A percentile compares a stretch with the other conserved stretches of the same genome.
Conservation (phyloP, 2,329 filamentous ascomycete genomes). For the Colletotrichum sp. region DNA sequence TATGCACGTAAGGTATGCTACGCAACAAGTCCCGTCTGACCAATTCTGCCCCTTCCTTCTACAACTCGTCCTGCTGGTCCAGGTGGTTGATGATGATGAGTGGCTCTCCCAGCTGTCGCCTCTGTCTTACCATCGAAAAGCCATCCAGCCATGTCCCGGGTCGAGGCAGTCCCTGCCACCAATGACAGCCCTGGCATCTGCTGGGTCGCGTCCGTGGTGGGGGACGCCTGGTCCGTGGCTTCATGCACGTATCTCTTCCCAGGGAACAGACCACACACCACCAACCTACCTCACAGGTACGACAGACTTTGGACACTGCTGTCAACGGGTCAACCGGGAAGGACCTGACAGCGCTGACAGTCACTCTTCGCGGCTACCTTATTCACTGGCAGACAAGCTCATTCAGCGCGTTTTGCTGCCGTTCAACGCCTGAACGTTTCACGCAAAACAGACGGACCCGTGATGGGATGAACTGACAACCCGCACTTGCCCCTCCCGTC, state of each 20-base stretch:
- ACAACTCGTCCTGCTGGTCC: neutral
- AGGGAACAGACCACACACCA: neutral
- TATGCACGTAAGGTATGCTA: neutral
- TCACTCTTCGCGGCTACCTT: neutral
- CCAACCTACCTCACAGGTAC: neutral
- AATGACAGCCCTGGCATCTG: neutral
- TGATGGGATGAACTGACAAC: neutral
- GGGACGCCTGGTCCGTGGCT: conserved; percentile 8
- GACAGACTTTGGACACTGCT: neutral
- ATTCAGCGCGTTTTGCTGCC: neutral
- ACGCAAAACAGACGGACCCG: neutral
- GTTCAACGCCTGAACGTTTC: neutral
- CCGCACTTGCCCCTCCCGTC: neutral
- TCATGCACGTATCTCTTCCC: conserved; percentile 8
- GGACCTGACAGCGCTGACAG: neutral
- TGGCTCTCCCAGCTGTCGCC: neutral
- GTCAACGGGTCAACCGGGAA: neutral
- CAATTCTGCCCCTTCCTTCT: neutral
- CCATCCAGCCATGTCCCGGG: neutral
- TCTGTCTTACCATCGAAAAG: neutral
- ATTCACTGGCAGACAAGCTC: neutral
- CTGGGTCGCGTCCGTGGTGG: neutral
- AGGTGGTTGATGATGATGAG: neutral
- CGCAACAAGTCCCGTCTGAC: neutral
- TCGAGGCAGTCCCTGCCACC: neutral